Conservation (phyloP, 345 rosid genomes). For the Lepidium didymum region DNA sequence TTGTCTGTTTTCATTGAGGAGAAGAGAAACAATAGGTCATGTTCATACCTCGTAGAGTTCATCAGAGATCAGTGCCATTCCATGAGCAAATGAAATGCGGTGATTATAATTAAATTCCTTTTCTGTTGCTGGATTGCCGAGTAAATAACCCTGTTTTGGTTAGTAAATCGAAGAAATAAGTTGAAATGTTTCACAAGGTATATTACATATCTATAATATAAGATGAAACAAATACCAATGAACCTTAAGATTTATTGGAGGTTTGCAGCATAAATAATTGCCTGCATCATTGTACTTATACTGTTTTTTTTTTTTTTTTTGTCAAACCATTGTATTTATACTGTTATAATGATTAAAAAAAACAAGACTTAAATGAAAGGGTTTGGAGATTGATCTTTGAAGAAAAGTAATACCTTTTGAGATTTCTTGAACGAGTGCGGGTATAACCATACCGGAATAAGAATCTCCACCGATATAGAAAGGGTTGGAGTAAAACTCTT, state of each 20-base stretch:
- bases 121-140: constrained; percentile 50
- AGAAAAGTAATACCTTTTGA: constrained; percentile 1
- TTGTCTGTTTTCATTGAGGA: background rate
- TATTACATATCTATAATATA: background rate
- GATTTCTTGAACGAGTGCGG: constrained; percentile 45
- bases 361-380: background rate
- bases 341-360: background rate
- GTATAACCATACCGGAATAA: constrained; percentile 49
- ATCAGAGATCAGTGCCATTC: constrained; percentile 50
- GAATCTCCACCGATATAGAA: constrained; percentile 63
- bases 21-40: background rate
- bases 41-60: constrained; percentile 43
- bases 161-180: background rate
- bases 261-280: constrained; percentile 36
- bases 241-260: constrained; percentile 55
- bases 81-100: constrained; percentile 38
- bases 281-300: constrained; percentile 39
- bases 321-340: too few relatives aligned
- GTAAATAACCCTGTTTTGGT: constrained; percentile 49
- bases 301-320: too few relatives aligned
- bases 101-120: constrained; percentile 26
- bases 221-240: background rate
- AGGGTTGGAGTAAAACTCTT: constrained; percentile 44
- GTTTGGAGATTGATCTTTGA: background rate
- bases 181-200: background rate